Conservation (phyloP, 768 basidiomycete species). For the Rhizopogon vulgaris region DNA sequence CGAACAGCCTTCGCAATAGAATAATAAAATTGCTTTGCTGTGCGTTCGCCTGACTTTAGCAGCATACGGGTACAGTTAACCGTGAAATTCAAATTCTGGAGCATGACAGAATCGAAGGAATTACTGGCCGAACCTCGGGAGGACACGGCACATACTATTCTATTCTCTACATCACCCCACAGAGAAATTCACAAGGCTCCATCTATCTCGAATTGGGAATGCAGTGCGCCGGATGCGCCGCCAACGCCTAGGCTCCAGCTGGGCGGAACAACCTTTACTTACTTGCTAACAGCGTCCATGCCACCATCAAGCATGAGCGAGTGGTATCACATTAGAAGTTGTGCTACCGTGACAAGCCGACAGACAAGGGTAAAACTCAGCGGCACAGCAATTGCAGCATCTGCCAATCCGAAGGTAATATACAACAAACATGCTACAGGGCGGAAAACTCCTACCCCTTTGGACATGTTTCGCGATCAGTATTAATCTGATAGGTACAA, state of each 20-base stretch:
- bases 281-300: neutral
- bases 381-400: neutral
- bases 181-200: neutral
- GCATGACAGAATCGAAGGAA: neutral
- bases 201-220: neutral
- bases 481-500: constrained; percentile 25
- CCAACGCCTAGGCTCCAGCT: no score
- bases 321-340: neutral
- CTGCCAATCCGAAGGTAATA: neutral
- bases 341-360: neutral
- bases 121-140: neutral
- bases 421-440: neutral
- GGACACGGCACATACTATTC: neutral
- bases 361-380: neutral
- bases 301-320: neutral
- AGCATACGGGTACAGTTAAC: neutral
- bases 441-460: constrained; percentile 10
- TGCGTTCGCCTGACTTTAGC: neutral
- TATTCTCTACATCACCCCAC: neutral
- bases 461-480: constrained; percentile 12
- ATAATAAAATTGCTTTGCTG: neutral
- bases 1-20: neutral
- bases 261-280: no score
- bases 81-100: neutral
- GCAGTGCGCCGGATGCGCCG: neutral